Base-by-base conservation (phyloP, 768 basidiomycete genomes). In the Lactarius hengduanensis region DNA sequence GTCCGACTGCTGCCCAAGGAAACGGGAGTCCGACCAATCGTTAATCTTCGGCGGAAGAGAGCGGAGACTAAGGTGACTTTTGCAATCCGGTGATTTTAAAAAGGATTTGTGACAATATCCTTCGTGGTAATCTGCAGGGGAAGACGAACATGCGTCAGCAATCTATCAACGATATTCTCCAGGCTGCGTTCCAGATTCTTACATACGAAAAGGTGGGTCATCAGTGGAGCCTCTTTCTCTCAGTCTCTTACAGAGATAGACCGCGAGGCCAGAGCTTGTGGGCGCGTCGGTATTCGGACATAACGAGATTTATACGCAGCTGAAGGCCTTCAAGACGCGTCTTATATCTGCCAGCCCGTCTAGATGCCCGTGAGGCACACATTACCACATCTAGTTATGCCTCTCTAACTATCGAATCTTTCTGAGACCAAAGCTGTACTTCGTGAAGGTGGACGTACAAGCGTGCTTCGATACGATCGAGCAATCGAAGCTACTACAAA, bases 381-480 rank as follows among this genome's bases (percentile, higher is more conserved):
- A n/a, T 22, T 34, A 26, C 22, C 26, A 45, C 6, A 9, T 36
- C 41, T 18, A 36, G 8, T 57, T 9, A 50, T 36, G 40, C 26
- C 40, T 40, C n/a, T 26, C 36, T 34, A 18, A 62, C 54, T 22
- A 57, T 10, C 32, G 36, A 22, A 30, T 41, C n/a, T 45, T 4
- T 11, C 32, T 8, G 60, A 96, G 96, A 43, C 94, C 96, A 0
- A 87, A 87, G 69, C 76, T 98, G 7, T 98, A 95, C 76, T 96
- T 99, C 72, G 96, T 95, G 59, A 99, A 99, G 76, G 86, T 97
- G 30, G 97, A 99, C 73, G 94, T 98, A 20, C 90, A 90, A 67
- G 89, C 96, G 8, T 97, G 95, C 71, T 99, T 98, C 79, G 97
- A 99, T 77, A 94, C 91, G 0, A 98, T 98, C 65, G 88, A 94